Evolutionary conservation across 2,329 filamentous ascomycete species (phyloP), one percentile per base, ranked within the genome.

Genomic region (Cephalotrichum gorgonifer): DNA sequence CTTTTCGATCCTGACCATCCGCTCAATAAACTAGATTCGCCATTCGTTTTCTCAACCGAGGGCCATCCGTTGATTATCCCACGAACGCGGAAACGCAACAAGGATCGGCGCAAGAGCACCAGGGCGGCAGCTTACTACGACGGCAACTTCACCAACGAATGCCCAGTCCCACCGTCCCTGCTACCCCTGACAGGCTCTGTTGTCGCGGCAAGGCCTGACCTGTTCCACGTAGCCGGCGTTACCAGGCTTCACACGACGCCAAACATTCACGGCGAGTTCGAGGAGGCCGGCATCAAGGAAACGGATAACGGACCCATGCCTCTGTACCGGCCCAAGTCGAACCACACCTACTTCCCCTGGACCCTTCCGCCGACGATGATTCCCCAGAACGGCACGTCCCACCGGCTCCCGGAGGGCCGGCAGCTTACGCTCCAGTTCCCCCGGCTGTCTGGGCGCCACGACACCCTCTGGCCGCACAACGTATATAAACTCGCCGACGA

Each of bases 21-120:
- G 1, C 69, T 98, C 39, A 97, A 97, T 64, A 83, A 80, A 20
- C 70, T 94, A 35, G 93, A 97, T 64, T 82, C 83, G 0, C 81
- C 90, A 0, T 94, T 85, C 63, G 91, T 98, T 14, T 97, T 98
- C 63, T 93, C 87, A 0, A 98, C 93, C 0, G 93, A 98, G 66
- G 93, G 91, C 0, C 93, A 98, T 64, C 93, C 93, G 3, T 72
- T 98, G 42, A 75, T 97, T 39, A 85, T 98, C 47, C 90, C 90
- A 2, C 56, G 48, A 35, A 60, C 56, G 47, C 51, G 38, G 39
- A 47, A 27, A 31, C 39, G 41, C 50, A 17, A 2, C 48, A 11
- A 9, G 20, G 42, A 12, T 15, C 30, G 17, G 26, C 27, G 20
- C 46, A 50, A 41, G 41, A 52, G 51, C 51, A 43, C 52, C 38